Evolutionary conservation across 331 rosid species (phyloP).

Genomic region (Stylosanthes scabra): DNA sequence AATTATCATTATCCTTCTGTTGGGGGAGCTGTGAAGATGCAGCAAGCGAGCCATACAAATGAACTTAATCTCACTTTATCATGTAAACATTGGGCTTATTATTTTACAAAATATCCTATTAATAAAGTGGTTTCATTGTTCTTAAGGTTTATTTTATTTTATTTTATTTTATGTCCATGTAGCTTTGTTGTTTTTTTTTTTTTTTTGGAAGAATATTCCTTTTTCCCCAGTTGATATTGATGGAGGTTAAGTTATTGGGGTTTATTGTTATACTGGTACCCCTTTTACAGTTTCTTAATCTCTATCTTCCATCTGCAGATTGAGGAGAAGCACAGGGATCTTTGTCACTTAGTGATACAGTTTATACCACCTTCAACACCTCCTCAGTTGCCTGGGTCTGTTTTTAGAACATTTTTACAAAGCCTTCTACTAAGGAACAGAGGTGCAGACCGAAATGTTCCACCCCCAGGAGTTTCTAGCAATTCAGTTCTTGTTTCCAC

Average conservation of each 20-base stretch:
- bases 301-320: constrained; percentile 56
- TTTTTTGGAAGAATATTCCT: background rate
- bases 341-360: constrained; percentile 89
- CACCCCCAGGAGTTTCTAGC: constrained; percentile 90
- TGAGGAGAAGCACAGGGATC: constrained; percentile 98
- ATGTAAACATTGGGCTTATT: background rate
- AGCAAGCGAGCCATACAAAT: constrained; percentile 9
- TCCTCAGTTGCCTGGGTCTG: constrained; percentile 92
- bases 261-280: constrained; percentile 17
- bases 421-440: constrained; percentile 82
- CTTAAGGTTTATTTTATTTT: background rate
- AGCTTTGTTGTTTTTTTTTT: too few species aligned
- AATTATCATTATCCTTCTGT: background rate
- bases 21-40: constrained; percentile 30
- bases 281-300: constrained; percentile 20
- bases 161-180: background rate
- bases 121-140: background rate
- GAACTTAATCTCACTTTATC: background rate
- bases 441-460: constrained; percentile 81
- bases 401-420: constrained; percentile 83
- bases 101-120: background rate
- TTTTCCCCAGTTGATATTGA: background rate
- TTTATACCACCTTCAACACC: constrained; percentile 85
- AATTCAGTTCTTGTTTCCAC: constrained; percentile 91
- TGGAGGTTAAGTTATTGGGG: constrained; percentile 15